Conservation (phyloP, 257 asterid species). For the Solanum lycopersicoides region DNA sequence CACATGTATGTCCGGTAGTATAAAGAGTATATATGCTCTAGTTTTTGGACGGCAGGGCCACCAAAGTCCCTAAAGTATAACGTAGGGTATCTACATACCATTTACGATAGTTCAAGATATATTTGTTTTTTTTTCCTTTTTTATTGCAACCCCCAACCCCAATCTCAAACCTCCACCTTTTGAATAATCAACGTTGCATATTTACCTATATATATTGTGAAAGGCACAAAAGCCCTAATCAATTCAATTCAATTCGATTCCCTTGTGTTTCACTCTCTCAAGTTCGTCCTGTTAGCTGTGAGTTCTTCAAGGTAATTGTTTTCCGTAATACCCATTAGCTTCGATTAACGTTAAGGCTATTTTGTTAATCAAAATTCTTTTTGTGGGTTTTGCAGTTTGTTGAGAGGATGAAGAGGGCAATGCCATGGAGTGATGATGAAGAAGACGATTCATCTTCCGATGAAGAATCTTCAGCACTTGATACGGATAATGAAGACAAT, state of each 20-base stretch:
- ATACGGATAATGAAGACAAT: neutral
- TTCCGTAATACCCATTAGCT: neutral
- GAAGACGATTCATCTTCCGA: conserved; percentile 12
- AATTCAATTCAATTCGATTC: neutral
- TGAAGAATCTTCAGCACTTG: conserved; percentile 14
- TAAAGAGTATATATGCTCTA: no score
- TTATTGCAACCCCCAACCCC: no score
- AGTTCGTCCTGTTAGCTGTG: neutral
- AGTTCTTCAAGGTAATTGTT: neutral
- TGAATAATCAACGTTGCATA: neutral
- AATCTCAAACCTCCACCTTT: no score
- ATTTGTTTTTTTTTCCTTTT: no score
- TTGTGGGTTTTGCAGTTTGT: neutral
- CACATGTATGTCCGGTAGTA: no score
- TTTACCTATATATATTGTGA: neutral
- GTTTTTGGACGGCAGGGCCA: no score
- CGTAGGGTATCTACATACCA: no score
- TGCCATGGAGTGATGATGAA: conserved; percentile 24
- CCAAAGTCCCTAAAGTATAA: no score
- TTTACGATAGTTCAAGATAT: no score
- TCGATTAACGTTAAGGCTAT: neutral
- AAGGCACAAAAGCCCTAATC: neutral
- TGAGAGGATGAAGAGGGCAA: conserved; percentile 15
- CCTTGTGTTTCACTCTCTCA: neutral
- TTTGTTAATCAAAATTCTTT: neutral